Evolutionary conservation across 306 rosid genomes (phyloP), one percentile per base, ranked within the genome.

Genomic region (Astragalus membranaceus): DNA sequence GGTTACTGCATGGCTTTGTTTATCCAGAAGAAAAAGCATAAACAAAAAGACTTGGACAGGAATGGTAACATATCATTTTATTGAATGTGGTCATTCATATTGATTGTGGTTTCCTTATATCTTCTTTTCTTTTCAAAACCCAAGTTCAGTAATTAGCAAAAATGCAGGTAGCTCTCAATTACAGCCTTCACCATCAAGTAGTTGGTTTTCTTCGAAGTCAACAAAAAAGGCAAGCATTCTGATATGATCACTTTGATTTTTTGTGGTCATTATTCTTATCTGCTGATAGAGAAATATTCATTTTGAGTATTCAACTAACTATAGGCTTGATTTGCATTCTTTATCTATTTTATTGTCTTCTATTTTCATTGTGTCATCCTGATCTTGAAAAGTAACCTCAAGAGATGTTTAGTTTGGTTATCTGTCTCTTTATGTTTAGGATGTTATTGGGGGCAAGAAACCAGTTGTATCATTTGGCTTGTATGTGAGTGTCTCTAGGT

Each of bases 141-240:
- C 47, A 44, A 20, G 67, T 49, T 69, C n/a, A n/a, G n/a, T n/a
- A n/a, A n/a, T n/a, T n/a, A n/a, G n/a, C n/a, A n/a, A n/a, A n/a
- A n/a, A n/a, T n/a, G n/a, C n/a, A n/a, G n/a, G n/a, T n/a, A n/a
- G n/a, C n/a, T n/a, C n/a, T n/a, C n/a, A n/a, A n/a, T n/a, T n/a
- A n/a, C n/a, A n/a, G n/a, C n/a, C n/a, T n/a, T n/a, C n/a, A n/a
- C n/a, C n/a, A n/a, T n/a, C n/a, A n/a, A n/a, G n/a, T n/a, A n/a
- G n/a, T n/a, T n/a, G n/a, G n/a, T n/a, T n/a, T n/a, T n/a, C n/a
- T 56, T 73, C 98, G 14, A 89, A 92, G 80, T 85, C 95, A 72
- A 69, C 86, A 0, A 89, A 86, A 81, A 87, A 84, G 81, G 94
- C 85, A 65, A 33, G 69, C 37, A 39, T 59, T 23, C 49, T 74